Percentiles rank a stretch among this genome's conserved stretches.
These are phyloP conservation scores for Solanum gandarillasii DNA, from an alignment of 257 asterid genomes.

Conservation along the genomic window DNA sequence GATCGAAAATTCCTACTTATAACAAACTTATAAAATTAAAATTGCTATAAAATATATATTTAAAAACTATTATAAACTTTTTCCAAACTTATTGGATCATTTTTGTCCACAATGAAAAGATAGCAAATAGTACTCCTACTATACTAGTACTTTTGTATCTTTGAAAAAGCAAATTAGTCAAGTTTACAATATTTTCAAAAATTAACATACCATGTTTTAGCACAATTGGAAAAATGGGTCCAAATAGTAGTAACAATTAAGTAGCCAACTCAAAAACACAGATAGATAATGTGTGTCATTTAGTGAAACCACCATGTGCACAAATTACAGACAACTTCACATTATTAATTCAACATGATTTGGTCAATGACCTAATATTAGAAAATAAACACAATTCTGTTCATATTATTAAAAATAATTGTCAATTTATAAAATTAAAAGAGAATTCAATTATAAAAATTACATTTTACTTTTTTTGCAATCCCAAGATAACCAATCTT, in stretches of 20 bases:
- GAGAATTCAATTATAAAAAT: no score
- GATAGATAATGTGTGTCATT: background rate
- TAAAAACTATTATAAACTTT: background rate
- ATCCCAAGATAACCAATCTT: no score
- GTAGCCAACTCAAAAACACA: background rate
- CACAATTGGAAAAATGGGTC: background rate
- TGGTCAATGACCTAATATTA: background rate
- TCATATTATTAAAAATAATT: background rate
- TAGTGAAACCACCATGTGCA: background rate
- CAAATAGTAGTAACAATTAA: background rate
- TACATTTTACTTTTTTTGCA: no score
- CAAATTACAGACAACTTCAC: background rate
- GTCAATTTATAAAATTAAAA: no score
- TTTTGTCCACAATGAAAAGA: background rate
- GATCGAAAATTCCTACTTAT: no score
- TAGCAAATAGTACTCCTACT: background rate
- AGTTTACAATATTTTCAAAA: background rate
- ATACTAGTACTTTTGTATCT: background rate
- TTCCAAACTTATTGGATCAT: background rate
- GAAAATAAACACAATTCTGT: background rate
- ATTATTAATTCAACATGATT: background rate
- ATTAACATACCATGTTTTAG: background rate
- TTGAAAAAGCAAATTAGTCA: background rate
- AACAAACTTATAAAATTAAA: no score
- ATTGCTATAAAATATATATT: no score